Evolutionary conservation across 148 eudicot genomes (phyloP).

Genomic region (Linanthus parryae): DNA sequence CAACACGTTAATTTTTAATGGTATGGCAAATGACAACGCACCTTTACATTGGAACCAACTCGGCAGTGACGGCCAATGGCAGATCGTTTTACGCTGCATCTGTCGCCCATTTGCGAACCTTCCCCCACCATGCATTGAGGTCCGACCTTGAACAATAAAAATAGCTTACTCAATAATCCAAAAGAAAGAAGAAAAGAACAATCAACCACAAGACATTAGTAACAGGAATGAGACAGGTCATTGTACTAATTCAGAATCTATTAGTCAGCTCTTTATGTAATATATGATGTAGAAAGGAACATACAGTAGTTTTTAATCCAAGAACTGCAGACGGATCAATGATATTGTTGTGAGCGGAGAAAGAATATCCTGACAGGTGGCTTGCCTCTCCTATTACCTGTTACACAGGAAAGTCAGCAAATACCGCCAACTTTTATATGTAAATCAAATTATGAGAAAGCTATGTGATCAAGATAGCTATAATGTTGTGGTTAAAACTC

Average conservation of each 20-base stretch:
- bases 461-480: not conserved
- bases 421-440: not conserved
- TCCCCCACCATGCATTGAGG: constrained; percentile 94
- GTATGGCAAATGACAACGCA: too few relatives aligned
- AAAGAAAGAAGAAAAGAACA: not conserved
- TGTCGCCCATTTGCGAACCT: constrained; percentile 96
- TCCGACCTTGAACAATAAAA: constrained; percentile 55
- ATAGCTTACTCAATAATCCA: not conserved
- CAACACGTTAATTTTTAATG: too few relatives aligned
- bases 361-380: constrained; percentile 78
- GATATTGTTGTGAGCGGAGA: constrained; percentile 77
- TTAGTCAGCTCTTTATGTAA: not conserved
- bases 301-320: constrained; percentile 88
- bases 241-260: not conserved
- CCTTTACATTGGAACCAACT: constrained; percentile 96
- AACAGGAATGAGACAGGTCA: constrained; percentile 3
- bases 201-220: constrained; percentile 2
- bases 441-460: not conserved
- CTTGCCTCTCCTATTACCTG: constrained; percentile 90
- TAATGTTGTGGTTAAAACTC: constrained; percentile 24
- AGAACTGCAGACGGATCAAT: constrained; percentile 86
- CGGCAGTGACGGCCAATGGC: constrained; percentile 96
- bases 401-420: constrained; percentile 7
- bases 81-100: constrained; percentile 92
- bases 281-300: constrained; percentile 10